Evolutionary conservation across 1,284 basidiomycete species (phyloP), one percentile per base, ranked within the genome.

Genomic region (Cutaneotrichosporon sp.): DNA sequence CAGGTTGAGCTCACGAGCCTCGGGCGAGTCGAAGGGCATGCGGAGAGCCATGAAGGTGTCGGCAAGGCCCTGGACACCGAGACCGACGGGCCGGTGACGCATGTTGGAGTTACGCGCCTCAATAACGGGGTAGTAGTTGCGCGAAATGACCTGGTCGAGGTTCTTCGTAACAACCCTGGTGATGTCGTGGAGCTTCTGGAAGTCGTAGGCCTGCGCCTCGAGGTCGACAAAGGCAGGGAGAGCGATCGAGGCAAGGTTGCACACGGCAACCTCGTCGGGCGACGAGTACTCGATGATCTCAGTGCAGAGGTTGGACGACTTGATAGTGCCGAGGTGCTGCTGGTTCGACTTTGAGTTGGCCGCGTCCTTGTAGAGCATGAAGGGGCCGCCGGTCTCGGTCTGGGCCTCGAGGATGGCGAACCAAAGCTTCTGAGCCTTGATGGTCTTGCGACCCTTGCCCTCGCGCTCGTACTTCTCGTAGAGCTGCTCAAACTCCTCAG

Each of bases 241-340:
- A 6, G 97, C 95, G 68, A 99, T 87, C 10, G 97, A 99, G 14
- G 97, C 97, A 63, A 99, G 87, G 83, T 99, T 99, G 86, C 97
- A 99, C 52, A 99, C 97, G 56, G 97, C 97, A 47, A 91, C 95
- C 83, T 99, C 97, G 65, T 99, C 97, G 0, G 96, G 95, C 13
- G 96, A 87, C 60, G 92, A 96, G 83, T 98, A 99, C 82, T 99
- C 93, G 80, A 99, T 91, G 79, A 99, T 99, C 81, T 99, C 97
- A 13, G 96, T 98, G 84, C 97, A 99, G 52, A 99, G 84, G 81
- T 99, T 99, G 65, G 96, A 98, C 6, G 92, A 97, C 85, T 98
- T 99, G 89, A 99, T 99, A 21, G 92, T 97, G 57, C 97, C 97
- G 47, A 99, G 86, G 82, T 99, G 97, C 84, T 96, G 90, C 82